A percentile compares a stretch with the other conserved stretches of the same genome.
phyloP scores from a whole-genome alignment of 2,329 filamentous ascomycete species.

The Microsporum canis region DNA sequence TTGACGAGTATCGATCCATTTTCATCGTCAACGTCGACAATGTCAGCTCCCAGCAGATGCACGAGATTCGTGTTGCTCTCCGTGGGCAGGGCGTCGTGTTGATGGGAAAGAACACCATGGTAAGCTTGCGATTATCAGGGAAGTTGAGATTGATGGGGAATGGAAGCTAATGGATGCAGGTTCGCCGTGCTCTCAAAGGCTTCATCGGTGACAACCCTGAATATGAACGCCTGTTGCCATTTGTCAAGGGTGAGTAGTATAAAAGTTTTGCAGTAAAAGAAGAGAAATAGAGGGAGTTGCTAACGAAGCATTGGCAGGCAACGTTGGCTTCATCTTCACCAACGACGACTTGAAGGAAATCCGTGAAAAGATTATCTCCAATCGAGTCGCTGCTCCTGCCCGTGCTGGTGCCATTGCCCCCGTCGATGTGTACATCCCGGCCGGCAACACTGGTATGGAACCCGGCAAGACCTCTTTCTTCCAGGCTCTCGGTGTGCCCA shows the following conservation, averaged over 20 bases:
- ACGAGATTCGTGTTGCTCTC: conserved; percentile 93
- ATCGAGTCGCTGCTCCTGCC: conserved; percentile 95
- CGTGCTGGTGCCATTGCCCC: conserved; percentile 96
- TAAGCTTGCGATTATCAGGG: conserved; percentile 33
- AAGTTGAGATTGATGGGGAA: background rate
- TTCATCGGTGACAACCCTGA: conserved; percentile 85
- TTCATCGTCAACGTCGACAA: conserved; percentile 98
- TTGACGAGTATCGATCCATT: conserved; percentile 93
- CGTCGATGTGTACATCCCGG: conserved; percentile 84
- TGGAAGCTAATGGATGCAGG: conserved; percentile 37
- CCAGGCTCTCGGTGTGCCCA: conserved; percentile 99
- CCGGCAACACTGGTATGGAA: conserved; percentile 99
- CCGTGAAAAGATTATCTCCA: conserved; percentile 88
- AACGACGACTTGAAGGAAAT: conserved; percentile 85
- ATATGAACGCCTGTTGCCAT: conserved; percentile 94
- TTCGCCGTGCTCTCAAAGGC: conserved; percentile 93
- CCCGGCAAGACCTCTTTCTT: conserved; percentile 99
- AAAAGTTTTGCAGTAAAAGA: background rate
- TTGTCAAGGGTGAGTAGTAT: conserved; percentile 58
- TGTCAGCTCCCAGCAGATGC: conserved; percentile 99
- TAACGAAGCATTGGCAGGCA: conserved; percentile 43
- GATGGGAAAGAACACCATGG: conserved; percentile 99
- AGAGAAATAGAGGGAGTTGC: background rate
- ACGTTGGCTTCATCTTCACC: conserved; percentile 99
- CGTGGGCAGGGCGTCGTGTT: conserved; percentile 87